Evolutionary conservation across 306 rosid genomes (phyloP), one percentile per base, ranked within the genome.

Genomic region (Pachyrhizus erosus): DNA sequence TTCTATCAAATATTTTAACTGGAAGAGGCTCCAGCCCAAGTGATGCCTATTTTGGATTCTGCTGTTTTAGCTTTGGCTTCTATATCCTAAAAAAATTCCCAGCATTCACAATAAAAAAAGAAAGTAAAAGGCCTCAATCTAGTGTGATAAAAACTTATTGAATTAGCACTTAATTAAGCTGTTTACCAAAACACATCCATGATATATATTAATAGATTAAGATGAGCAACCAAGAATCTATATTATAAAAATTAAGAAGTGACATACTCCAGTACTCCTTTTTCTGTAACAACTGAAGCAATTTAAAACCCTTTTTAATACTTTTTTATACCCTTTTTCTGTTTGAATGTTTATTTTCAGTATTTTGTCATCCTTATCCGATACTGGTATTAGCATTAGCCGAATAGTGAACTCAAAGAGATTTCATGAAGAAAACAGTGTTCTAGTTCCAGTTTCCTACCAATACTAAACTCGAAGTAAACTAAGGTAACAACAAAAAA

Each of bases 141-240:
- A n/a, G n/a, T n/a, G n/a, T n/a, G n/a, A n/a, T n/a, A n/a, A 9
- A 52, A 52, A 1, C 64, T 58, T 58, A 9, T 4, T 5, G 18
- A 14, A 27, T 26, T 13, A 64, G 10, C 2, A 4, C 12, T 64
- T 33, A 31, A 14, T 29, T 64, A 31, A 64, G 70, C 2, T 2
- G 43, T n/a, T 29, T 64, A 15, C 12, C 12, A 0, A 62, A 14
- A 29, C 39, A 2, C 21, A 64, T 11, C 10, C 10, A 37, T 9
- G n/a, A 77, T 20, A 31, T 20, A 31, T 45, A 61, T 10, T 29
- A 33, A 72, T 60, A 40, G 74, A 49, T 62, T 54, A 78, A 29
- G 65, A n/a, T 40, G 77, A 66, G 80, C 70, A 84, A 29, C 24
- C 64, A 3, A 84, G 14, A 84, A 26, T 70, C 40, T 13, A 34